Conservation (phyloP, 495 filamentous ascomycete genomes). For the Xylaria intraflava region DNA sequence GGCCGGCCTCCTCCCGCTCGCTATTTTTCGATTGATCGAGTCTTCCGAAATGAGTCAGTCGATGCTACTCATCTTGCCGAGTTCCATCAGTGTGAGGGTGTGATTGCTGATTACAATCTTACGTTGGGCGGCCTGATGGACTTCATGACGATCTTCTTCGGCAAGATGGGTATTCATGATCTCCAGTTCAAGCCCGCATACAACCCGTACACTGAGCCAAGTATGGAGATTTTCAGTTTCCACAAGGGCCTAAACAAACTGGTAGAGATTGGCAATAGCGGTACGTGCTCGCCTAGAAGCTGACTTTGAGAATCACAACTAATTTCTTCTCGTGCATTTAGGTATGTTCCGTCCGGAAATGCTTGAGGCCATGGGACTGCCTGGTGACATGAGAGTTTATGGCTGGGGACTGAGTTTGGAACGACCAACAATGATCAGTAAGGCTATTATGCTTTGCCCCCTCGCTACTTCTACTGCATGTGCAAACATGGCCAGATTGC, state of each 20-base stretch:
- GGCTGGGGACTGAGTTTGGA: conserved; percentile 88
- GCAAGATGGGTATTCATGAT: conserved; percentile 84
- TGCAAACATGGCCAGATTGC: background rate
- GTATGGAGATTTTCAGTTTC: conserved; percentile 93
- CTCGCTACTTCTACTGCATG: background rate
- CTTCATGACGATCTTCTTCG: conserved; percentile 96
- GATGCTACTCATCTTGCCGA: conserved; percentile 95
- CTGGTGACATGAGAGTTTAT: conserved; percentile 69
- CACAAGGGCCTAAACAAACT: conserved; percentile 85
- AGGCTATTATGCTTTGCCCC: background rate
- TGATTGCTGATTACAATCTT: conserved; percentile 91
- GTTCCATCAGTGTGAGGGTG: conserved; percentile 98
- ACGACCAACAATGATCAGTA: conserved; percentile 85
- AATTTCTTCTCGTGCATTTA: background rate
- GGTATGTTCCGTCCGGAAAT: conserved; percentile 80
- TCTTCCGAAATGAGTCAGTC: conserved; percentile 88
- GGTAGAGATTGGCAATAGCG: conserved; percentile 95
- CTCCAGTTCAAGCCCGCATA: conserved; percentile 97
- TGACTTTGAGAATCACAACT: background rate
- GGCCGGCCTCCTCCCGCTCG: conserved; percentile 60
- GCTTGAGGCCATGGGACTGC: conserved; percentile 57
- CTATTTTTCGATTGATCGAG: conserved; percentile 96
- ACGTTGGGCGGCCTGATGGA: conserved; percentile 89
- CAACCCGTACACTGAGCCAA: conserved; percentile 75
- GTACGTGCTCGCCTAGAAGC: conserved; percentile 55